Evolutionary conservation across 768 basidiomycete species (phyloP).

Genomic region (Aureoboletus auriporus): DNA sequence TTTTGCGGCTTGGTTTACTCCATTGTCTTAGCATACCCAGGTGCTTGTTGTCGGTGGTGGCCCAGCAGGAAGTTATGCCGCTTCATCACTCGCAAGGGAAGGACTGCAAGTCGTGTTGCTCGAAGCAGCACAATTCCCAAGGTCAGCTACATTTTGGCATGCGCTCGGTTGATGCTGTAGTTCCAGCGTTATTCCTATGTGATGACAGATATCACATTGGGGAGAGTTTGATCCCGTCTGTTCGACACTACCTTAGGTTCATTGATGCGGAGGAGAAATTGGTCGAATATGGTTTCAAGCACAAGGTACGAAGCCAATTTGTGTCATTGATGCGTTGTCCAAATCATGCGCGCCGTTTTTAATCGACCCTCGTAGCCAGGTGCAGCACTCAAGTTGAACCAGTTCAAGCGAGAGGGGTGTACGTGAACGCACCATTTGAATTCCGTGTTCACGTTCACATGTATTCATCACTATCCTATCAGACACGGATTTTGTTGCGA

Average conservation of each 20-base stretch:
- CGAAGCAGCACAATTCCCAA: slow-evolving; percentile 53
- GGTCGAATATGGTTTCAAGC: slow-evolving; percentile 39
- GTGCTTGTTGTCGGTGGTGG: slow-evolving; percentile 56
- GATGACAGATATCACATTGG: slow-evolving; percentile 42
- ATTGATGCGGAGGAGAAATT: slow-evolving; percentile 47
- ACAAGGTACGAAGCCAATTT: slow-evolving; percentile 36
- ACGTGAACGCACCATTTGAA: slow-evolving; percentile 17
- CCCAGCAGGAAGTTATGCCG: slow-evolving; percentile 55
- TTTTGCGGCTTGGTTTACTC: background rate
- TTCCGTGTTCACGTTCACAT: background rate
- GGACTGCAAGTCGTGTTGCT: slow-evolving; percentile 54
- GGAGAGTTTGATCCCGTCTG: slow-evolving; percentile 47
- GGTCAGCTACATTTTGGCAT: slow-evolving; percentile 28
- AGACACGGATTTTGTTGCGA: slow-evolving; percentile 58
- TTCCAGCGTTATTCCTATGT: background rate
- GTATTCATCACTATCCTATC: background rate
- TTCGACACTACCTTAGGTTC: slow-evolving; percentile 48
- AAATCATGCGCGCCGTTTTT: background rate
- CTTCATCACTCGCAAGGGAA: slow-evolving; percentile 52
- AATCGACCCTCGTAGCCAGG: slow-evolving; percentile 41
- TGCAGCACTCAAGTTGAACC: slow-evolving; percentile 56
- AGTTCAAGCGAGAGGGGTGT: slow-evolving; percentile 56
- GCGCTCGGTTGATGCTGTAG: background rate
- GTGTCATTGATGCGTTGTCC: background rate
- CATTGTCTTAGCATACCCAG: slow-evolving; percentile 18